phyloP scores from a whole-genome alignment of 176 grass and related monocot species.

The Ananas comosus region DNA sequence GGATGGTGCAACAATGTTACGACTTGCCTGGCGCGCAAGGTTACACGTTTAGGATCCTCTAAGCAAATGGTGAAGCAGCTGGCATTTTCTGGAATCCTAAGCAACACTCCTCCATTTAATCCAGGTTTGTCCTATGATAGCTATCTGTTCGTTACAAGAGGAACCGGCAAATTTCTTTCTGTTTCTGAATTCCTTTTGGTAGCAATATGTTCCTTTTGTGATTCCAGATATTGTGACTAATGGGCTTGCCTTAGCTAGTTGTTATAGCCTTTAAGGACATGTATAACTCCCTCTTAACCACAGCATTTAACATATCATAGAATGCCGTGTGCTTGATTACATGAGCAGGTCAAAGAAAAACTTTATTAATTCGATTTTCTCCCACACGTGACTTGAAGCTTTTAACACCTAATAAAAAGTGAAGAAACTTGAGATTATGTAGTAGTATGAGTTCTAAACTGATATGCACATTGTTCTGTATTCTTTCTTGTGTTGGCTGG shows the following conservation, averaged over 20 bases:
- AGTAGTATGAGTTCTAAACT: background rate
- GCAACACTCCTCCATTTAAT: slow-evolving; percentile 33
- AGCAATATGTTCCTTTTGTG: background rate
- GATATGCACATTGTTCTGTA: background rate
- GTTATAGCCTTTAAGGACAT: no score
- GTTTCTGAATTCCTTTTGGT: background rate
- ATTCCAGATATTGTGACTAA: background rate
- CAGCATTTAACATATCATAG: no score
- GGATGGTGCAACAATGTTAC: slow-evolving; percentile 73
- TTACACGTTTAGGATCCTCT: slow-evolving; percentile 64
- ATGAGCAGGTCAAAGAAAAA: no score
- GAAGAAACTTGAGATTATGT: no score
- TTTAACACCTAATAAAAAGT: no score
- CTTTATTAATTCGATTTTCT: no score
- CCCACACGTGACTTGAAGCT: no score
- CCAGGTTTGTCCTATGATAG: slow-evolving; percentile 27
- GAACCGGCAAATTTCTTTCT: background rate
- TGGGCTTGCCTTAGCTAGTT: background rate
- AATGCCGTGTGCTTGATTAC: no score
- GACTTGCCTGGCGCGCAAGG: slow-evolving; percentile 50
- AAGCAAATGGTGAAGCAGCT: slow-evolving; percentile 54
- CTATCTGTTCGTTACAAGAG: background rate
- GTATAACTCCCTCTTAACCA: no score
- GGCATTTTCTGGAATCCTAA: slow-evolving; percentile 62
- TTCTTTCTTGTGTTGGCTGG: background rate